phyloP scores from a whole-genome alignment of 1,284 basidiomycete species.

The Ceraceosorus guamensis region DNA sequence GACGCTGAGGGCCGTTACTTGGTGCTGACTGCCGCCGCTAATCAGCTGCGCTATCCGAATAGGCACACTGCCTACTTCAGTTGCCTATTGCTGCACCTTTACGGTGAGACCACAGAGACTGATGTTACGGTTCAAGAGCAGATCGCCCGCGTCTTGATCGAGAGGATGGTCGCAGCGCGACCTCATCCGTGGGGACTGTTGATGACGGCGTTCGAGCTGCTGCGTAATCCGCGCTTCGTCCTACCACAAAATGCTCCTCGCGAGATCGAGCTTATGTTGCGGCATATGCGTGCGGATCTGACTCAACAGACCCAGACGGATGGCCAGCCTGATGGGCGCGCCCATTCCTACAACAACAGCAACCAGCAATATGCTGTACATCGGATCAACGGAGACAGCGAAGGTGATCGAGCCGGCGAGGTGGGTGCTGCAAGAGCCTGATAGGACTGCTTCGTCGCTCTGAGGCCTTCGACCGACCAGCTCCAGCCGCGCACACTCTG shows the following conservation, averaged over 20 bases:
- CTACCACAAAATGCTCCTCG: constrained; percentile 32
- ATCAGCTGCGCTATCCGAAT: constrained; percentile 67
- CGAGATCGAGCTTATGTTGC: constrained; percentile 43
- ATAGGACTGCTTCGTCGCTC: too few species aligned
- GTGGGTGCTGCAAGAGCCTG: too few species aligned
- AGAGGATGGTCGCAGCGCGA: constrained; percentile 83
- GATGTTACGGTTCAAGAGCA: constrained; percentile 68
- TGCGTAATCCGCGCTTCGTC: constrained; percentile 48
- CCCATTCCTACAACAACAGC: too few species aligned
- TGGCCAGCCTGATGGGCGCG: too few species aligned
- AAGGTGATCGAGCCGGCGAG: too few species aligned
- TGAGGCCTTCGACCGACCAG: too few species aligned
- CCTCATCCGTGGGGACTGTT: constrained; percentile 97
- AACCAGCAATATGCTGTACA: too few species aligned
- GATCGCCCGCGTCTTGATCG: constrained; percentile 81
- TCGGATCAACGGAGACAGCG: too few species aligned
- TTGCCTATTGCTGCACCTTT: constrained; percentile 76
- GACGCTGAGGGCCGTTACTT: constrained; percentile 76
- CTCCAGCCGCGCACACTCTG: too few species aligned
- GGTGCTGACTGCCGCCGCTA: constrained; percentile 76
- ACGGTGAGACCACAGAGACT: constrained; percentile 58
- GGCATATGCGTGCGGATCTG: constrained; percentile 23
- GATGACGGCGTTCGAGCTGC: constrained; percentile 83
- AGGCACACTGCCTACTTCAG: constrained; percentile 64
- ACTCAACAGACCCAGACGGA: too few species aligned